phyloP scores from a whole-genome alignment of 2,329 filamentous ascomycete species.

The Penicillium sp. region DNA sequence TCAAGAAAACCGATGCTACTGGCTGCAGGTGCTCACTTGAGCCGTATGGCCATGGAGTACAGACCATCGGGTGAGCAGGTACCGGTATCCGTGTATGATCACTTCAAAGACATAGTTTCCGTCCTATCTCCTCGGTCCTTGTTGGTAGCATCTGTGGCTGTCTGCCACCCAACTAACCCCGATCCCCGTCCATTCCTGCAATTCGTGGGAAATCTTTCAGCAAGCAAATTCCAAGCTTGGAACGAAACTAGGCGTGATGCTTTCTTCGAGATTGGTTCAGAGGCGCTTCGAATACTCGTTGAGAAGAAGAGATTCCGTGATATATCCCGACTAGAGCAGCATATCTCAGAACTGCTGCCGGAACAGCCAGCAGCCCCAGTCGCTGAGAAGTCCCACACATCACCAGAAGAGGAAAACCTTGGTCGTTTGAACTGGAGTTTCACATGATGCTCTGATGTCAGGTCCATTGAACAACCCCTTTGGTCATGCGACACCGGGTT shows the following conservation, averaged over 20 bases:
- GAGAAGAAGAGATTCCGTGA: slow-evolving; percentile 32
- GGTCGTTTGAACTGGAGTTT: slow-evolving; percentile 5
- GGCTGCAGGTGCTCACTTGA: slow-evolving; percentile 27
- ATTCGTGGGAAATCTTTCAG: slow-evolving; percentile 26
- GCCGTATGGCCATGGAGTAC: slow-evolving; percentile 26
- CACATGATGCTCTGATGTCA: neutral
- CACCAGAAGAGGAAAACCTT: neutral
- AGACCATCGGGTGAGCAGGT: slow-evolving; percentile 28
- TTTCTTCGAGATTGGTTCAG: slow-evolving; percentile 36
- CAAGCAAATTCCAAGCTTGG: slow-evolving; percentile 20
- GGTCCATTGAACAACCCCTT: neutral
- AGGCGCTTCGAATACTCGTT: slow-evolving; percentile 40
- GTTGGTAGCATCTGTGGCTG: slow-evolving; percentile 30
- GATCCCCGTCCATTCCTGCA: slow-evolving; percentile 32
- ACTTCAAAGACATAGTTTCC: slow-evolving; percentile 29
- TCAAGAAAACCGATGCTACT: slow-evolving; percentile 25
- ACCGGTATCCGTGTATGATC: slow-evolving; percentile 33
- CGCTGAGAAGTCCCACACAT: slow-evolving; percentile 11
- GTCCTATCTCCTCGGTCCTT: slow-evolving; percentile 25
- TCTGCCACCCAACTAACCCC: slow-evolving; percentile 42
- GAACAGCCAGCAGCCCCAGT: slow-evolving; percentile 18
- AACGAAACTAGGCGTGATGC: slow-evolving; percentile 25
- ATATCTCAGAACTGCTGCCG: slow-evolving; percentile 34
- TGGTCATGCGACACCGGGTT: neutral
- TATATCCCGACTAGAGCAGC: slow-evolving; percentile 30